Conservation (phyloP, 768 basidiomycete genomes). For the Naematelia aurantialba region DNA sequence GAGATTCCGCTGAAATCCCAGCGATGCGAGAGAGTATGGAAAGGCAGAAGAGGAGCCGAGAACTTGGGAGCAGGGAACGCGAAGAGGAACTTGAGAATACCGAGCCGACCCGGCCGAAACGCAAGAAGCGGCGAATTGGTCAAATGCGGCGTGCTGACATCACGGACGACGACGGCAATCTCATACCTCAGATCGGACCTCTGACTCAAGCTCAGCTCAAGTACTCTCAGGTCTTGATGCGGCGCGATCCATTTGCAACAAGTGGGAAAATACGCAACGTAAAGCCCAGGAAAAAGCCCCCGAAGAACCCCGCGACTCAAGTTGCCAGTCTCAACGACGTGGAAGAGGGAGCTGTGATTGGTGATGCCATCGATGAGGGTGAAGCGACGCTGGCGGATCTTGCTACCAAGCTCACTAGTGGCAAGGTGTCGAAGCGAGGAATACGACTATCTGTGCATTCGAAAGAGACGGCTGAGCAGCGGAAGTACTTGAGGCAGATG, state of each 20-base stretch:
- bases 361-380: slow-evolving; percentile 15
- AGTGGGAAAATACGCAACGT: background rate
- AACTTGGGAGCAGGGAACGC: too few species aligned
- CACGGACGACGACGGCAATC: background rate
- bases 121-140: background rate
- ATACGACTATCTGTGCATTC: slow-evolving; percentile 11
- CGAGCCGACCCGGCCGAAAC: background rate
- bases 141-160: background rate
- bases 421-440: slow-evolving; percentile 18
- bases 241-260: background rate
- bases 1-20: too few species aligned
- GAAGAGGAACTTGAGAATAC: too few species aligned
- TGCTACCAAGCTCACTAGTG: slow-evolving; percentile 11
- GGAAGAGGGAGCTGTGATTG: slow-evolving; percentile 19
- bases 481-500: background rate
- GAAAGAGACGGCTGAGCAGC: slow-evolving; percentile 2
- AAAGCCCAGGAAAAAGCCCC: background rate
- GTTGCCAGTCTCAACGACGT: slow-evolving; percentile 9
- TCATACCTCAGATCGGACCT: background rate
- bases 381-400: slow-evolving; percentile 15
- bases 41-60: too few species aligned
- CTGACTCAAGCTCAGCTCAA: background rate
- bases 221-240: background rate
- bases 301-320: background rate
- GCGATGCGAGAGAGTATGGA: too few species aligned